Evolutionary conservation across 2,329 filamentous ascomycete genomes (phyloP), one percentile per base, ranked within the genome.

Genomic region (Diaporthe amygdali): DNA sequence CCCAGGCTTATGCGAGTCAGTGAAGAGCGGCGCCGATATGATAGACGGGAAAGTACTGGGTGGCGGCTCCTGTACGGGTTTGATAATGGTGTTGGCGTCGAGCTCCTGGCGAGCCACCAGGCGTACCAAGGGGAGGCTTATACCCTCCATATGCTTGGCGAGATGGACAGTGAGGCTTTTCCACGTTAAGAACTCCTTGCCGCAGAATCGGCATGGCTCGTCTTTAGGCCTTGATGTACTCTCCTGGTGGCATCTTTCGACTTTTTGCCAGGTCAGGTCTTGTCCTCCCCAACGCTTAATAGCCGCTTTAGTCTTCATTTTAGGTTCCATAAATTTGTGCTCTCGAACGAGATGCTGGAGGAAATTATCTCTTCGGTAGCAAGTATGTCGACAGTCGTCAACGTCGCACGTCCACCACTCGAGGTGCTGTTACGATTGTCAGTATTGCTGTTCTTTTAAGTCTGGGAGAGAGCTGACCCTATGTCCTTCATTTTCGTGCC

Each of bases 91-190:
- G 75, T 93, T 89, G 8, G 86, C 85, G 30, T 87, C 84, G 22
- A 92, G 81, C 20, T 81, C 78, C 71, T 76, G 78, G 34, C 75
- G 76, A 39, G 85, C 85, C 4, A 91, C 89, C 3, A 92, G 84
- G n/a, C 84, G 83, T 69, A 97, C 84, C 39, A 97, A 89, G 0
- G 95, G 95, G 77, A 97, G 88, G 76, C 93, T 94, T 78, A 97
- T 93, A 74, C 94, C 91, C 81, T 97, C 94, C 94, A 98, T 96
- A 80, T 98, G 95, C 81, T 96, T 96, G 61, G 94, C 94, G 78
- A 97, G 83, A 81, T 97, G 95, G n/a, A 96, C 94, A 0, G 94
- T 97, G 72, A 97, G 84, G 82, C 97, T 97, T 86, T 97, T 97
- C 94, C 94, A 97, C 47, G 90, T 94, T 39, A 89, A 90, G 80